Percentiles rank a stretch among this genome's conserved stretches.
These are phyloP conservation scores for Brachypodium distachyon DNA, from an alignment of 202 grass and related monocot species.

Conservation along the genomic window DNA sequence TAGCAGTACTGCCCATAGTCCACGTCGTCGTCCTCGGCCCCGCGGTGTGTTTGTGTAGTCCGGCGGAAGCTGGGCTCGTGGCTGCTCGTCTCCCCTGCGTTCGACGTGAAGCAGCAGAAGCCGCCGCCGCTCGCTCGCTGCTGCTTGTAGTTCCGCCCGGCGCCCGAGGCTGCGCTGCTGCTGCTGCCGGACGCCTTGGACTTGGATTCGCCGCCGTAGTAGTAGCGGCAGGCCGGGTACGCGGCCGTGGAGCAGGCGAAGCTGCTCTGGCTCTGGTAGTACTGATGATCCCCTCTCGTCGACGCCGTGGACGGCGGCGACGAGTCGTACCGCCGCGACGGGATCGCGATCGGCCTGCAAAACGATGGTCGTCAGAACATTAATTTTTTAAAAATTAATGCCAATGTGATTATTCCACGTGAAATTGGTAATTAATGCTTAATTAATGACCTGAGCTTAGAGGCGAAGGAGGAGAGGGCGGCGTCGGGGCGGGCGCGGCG, in stretches of 20 bases:
- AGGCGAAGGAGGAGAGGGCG: slow-evolving; percentile 59
- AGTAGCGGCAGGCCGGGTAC: slow-evolving; percentile 42
- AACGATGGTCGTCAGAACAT: not conserved
- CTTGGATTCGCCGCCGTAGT: slow-evolving; percentile 11
- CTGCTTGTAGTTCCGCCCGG: slow-evolving; percentile 7
- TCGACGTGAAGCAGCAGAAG: slow-evolving; percentile 85
- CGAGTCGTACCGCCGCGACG: slow-evolving; percentile 46
- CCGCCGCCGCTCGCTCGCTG: slow-evolving; percentile 30
- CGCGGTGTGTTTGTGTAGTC: not conserved
- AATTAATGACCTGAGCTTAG: slow-evolving; percentile 89
- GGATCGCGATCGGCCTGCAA: slow-evolving; percentile 70
- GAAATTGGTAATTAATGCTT: no score
- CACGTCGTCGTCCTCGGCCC: slow-evolving; percentile 21
- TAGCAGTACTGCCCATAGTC: slow-evolving; percentile 50
- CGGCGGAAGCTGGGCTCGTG: slow-evolving; percentile 66
- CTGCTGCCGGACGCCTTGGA: not conserved
- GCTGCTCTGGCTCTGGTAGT: slow-evolving; percentile 39
- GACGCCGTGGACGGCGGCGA: slow-evolving; percentile 45
- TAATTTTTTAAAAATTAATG: no score
- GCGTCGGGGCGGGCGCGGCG: slow-evolving; percentile 24
- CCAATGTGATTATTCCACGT: not conserved
- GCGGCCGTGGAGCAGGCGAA: slow-evolving; percentile 32
- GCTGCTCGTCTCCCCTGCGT: slow-evolving; percentile 57
- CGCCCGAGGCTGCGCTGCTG: not conserved
- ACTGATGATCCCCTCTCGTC: slow-evolving; percentile 30